Base-by-base conservation (phyloP, 306 rosid genomes). In the Malus asiatica region DNA sequence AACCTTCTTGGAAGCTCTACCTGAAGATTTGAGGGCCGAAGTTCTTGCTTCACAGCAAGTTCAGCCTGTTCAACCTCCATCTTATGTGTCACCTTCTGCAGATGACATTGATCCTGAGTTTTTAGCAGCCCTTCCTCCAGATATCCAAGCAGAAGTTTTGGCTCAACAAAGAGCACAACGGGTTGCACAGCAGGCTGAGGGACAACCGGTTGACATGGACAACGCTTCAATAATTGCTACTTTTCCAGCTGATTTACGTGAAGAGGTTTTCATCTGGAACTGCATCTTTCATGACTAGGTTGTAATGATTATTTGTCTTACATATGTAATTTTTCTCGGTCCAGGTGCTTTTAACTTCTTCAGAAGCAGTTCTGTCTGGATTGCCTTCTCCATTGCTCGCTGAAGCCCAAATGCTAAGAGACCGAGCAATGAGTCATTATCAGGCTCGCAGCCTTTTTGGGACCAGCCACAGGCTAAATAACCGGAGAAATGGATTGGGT, bases 101-200 rank as follows among this genome's bases (percentile, higher is more conserved):
- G 97, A 93, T 18, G 98, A 96, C 84, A 96, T 96, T 87, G 99
- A 96, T 80, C 99, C 99, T 1, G 99, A 96, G 80, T 96, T 96
- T 74, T 86, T 96, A 86, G 99, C 99, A 64, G 99, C 99, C 75
- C 99, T 96, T 89, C 99, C 99, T 75, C 99, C 91, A 53, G 98
- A 90, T 78, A 92, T 96, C 73, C 99, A 93, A 80, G 97, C 93
- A 70, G 99, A 96, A 85, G 98, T 96, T 77, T 86, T 96, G 90
- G 96, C 93, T 77, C 99, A 96, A 81, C 99, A 96, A 82, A 88
- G 96, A 80, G 97, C 96, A 66, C 99, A 96, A 79, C 89, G 98
- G 85, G 90, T 88, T 80, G 88, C 90, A 64, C 99, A 87, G 46
- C 97, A 86, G 87, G 97, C 96, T 68, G 99, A 96, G 86, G 99